Evolutionary conservation across 202 grass and related monocot species (phyloP).

Genomic region (Bolboschoenoplectus hybrid): DNA sequence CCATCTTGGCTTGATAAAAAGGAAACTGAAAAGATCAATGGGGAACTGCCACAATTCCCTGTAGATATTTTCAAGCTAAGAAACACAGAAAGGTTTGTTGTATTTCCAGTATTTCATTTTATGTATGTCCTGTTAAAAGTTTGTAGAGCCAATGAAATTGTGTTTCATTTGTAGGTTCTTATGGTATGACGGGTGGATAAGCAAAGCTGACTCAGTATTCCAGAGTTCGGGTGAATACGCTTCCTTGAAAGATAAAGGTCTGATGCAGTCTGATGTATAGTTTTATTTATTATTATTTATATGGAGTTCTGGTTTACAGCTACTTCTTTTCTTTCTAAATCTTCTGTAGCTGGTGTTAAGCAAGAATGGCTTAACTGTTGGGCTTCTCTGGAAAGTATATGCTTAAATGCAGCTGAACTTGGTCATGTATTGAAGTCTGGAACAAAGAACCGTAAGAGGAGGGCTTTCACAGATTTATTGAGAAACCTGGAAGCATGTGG

Average conservation of each 20-base stretch:
- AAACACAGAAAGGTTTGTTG: conserved; percentile 45
- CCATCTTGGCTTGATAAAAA: conserved; percentile 51
- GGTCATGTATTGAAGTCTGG: conserved; percentile 48
- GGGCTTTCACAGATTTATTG: conserved; percentile 70
- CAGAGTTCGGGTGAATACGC: conserved; percentile 20
- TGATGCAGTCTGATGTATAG: conserved; percentile 1
- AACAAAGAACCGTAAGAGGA: conserved; percentile 90
- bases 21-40: conserved; percentile 35
- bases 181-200: conserved; percentile 45
- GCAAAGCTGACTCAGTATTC: conserved; percentile 36
- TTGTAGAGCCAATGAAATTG: neutral
- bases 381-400: conserved; percentile 45
- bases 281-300: conserved; percentile 3
- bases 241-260: conserved; percentile 40
- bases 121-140: neutral
- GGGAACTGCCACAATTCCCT: conserved; percentile 43
- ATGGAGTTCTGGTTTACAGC: neutral
- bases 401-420: conserved; percentile 43
- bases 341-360: conserved; percentile 17
- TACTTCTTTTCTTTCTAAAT: no score
- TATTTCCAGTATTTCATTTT: neutral
- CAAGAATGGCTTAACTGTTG: conserved; percentile 44
- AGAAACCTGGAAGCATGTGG: conserved; percentile 84
- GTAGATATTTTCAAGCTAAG: conserved; percentile 42
- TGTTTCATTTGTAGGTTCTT: conserved; percentile 46